Base-by-base conservation (phyloP, 169 alveolate species). In the Blepharisma undulans region DNA sequence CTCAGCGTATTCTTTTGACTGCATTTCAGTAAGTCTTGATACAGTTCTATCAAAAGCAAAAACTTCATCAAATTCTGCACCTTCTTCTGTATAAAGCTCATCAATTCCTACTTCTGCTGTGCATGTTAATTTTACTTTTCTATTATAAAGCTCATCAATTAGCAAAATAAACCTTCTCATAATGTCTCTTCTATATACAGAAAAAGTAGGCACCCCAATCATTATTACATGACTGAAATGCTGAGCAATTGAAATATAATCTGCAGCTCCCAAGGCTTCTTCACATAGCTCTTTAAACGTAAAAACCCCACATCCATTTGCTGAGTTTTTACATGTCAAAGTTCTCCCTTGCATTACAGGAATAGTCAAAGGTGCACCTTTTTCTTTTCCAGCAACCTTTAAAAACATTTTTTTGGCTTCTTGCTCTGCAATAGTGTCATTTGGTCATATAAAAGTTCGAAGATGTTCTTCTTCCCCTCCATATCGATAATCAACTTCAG, bases 221-320 rank as follows among this genome's bases (percentile, higher is more conserved):
- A 96, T n/a, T 27, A 95, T 93, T 0, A 96, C 84, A 19, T 97
- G 95, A 72, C 92, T 94, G 85, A 91, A 95, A 72, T 92, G 77
- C 84, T 91, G 59, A 79, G 90, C 93, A 16, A 90, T 72, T 59
- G 92, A 48, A 74, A 95, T 91, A 84, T 91, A 96, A 93, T 96
- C 98, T n/a, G 98, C 92, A 59, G 97, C 96, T 21, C 97, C 97
- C 21, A 93, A 91, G 18, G 97, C 95, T 76, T 91, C 86, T 30
- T 95, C 97, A 77, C 98, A 96, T 30, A 96, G 84, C 25, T 96
- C 97, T n/a, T 86, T 77, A 90, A 95, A 96, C 18, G 92, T 91
- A 60, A 96, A 93, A 76, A 84, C 79, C 2, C 96, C 98, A 21
- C 94, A 94, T 29, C 92, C 92, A 61, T 92, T 88, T 27, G 91